These are phyloP conservation scores for Diaporthe eres DNA, from an alignment of 2,329 filamentous ascomycete genomes.

Conservation along the genomic window DNA sequence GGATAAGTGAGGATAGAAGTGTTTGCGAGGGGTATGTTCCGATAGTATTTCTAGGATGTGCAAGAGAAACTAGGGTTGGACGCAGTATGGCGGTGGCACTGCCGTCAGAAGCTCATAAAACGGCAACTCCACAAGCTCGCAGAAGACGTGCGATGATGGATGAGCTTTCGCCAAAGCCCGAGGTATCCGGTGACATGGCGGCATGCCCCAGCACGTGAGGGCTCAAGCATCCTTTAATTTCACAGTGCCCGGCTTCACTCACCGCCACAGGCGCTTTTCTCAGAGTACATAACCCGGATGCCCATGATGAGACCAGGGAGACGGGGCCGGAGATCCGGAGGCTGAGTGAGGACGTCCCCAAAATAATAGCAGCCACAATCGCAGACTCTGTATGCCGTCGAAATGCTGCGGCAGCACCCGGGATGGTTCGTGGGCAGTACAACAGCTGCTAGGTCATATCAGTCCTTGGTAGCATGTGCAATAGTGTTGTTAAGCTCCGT, in stretches of 20 bases:
- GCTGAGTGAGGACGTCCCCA: background rate
- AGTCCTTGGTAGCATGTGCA: background rate
- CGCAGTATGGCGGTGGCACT: background rate
- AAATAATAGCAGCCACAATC: background rate
- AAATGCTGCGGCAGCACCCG: background rate
- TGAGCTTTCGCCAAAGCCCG: background rate
- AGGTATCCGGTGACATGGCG: background rate
- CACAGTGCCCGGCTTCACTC: background rate
- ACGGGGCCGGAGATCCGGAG: background rate
- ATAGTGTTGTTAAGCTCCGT: background rate
- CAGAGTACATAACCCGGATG: background rate
- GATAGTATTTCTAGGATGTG: background rate
- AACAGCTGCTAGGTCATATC: background rate
- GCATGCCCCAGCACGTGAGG: background rate
- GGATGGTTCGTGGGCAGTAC: background rate
- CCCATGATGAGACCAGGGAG: background rate
- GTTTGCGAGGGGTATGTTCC: background rate
- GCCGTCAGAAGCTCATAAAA: background rate
- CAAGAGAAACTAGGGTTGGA: background rate
- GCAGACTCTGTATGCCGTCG: background rate
- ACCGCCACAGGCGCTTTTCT: background rate
- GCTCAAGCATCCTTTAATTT: background rate
- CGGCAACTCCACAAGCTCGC: background rate
- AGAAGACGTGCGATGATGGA: background rate
- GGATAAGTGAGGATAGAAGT: background rate